Base-by-base conservation (phyloP, 1,284 basidiomycete genomes). In the Cryptococcus hybrid region DNA sequence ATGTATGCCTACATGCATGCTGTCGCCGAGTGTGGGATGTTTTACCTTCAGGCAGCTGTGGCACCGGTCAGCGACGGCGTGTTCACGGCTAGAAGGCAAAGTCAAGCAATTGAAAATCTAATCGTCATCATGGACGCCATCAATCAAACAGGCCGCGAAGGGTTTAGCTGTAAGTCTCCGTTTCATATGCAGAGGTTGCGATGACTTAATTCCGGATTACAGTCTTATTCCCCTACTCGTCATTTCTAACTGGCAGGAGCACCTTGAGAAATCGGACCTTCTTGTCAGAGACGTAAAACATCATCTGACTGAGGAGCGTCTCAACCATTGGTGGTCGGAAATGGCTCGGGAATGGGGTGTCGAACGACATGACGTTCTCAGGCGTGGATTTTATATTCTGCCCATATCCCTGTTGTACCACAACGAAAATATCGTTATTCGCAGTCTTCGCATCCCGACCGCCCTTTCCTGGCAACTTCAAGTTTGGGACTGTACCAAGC, bases 1-100 rank as follows among this genome's bases (percentile, higher is more conserved):
- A 68, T 76, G 55, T 81, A 78, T 63, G 75, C 76, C 1, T 74
- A 78, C 67, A 80, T 80, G 78, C 80, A 81, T 65, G 68, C 73
- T 5, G 59, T 80, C 5, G 80, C 80, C 15, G 79, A 80, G 58
- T 79, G 78, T 51, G 76, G 77, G 43, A 79, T 79, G 71, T 80
- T 80, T 58, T 77, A 80, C 57, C 70, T 80, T 47, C 77, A 80
- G 59, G 75, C 75, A 7, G 67, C 68, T 13, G 60, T 66, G 2
- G 70, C 70, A 4, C 60, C 61, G 24, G 62, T 62, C 49, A 47
- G 54, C 7, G 70, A 68, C 13, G 63, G 51, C 18, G 52, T 34
- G 4, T 66, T 57, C 43, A 68, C 74, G 1, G 71, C 75, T 15
- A 69, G 70, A 47, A 64, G 75, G 44, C 77, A 78, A 59, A 64